phyloP scores from a whole-genome alignment of 2,329 filamentous ascomycete species.

The Triangularia verruculosa region DNA sequence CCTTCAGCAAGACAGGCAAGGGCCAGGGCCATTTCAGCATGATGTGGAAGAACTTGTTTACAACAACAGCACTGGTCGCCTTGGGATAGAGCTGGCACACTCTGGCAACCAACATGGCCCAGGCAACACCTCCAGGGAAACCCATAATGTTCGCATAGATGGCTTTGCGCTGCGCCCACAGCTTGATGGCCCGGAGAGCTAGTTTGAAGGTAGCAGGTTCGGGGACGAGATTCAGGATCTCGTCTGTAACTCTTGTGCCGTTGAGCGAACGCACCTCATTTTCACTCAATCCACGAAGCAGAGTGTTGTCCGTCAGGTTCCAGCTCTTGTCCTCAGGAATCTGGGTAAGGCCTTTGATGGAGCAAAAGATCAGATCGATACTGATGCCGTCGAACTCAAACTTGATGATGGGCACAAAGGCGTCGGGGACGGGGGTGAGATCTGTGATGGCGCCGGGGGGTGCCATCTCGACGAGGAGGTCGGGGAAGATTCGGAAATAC shows the following conservation, averaged over 20 bases:
- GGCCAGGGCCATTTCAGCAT: slow-evolving; percentile 94
- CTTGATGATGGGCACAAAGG: slow-evolving; percentile 96
- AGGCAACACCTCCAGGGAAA: slow-evolving; percentile 93
- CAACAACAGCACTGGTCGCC: slow-evolving; percentile 81
- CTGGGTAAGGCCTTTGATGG: slow-evolving; percentile 66
- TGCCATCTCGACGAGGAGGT: slow-evolving; percentile 71
- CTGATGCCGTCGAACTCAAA: slow-evolving; percentile 88
- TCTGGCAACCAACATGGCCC: slow-evolving; percentile 95
- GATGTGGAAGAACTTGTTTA: slow-evolving; percentile 91
- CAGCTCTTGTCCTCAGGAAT: slow-evolving; percentile 66
- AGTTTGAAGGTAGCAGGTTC: slow-evolving; percentile 86
- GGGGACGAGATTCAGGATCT: slow-evolving; percentile 84
- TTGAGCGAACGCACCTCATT: slow-evolving; percentile 86
- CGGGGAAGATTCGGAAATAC: slow-evolving; percentile 89
- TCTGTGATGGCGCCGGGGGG: slow-evolving; percentile 78
- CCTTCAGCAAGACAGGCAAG: slow-evolving; percentile 84
- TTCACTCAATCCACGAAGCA: slow-evolving; percentile 83
- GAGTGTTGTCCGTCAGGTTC: slow-evolving; percentile 75
- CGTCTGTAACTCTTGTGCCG: slow-evolving; percentile 89
- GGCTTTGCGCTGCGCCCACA: slow-evolving; percentile 90
- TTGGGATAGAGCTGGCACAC: slow-evolving; percentile 96
- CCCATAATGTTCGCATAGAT: slow-evolving; percentile 97
- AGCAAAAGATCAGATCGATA: slow-evolving; percentile 89
- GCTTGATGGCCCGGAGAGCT: slow-evolving; percentile 86
- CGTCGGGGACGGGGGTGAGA: slow-evolving; percentile 80